These are phyloP conservation scores for Radiomyces spectabilis DNA, from an alignment of 192 early-diverging fungal species.

Conservation along the genomic window DNA sequence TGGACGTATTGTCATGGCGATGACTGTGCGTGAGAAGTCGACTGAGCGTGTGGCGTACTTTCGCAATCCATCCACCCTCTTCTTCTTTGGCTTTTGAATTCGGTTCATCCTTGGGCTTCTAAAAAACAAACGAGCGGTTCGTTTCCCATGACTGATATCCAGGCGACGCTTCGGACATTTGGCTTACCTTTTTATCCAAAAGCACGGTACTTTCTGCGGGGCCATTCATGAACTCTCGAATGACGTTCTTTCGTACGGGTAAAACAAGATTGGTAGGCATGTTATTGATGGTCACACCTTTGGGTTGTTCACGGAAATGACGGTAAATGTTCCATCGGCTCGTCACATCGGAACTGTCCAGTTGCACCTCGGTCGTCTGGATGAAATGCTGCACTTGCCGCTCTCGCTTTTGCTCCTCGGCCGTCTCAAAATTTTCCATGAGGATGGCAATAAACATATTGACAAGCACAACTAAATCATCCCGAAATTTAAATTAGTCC, in stretches of 20 bases:
- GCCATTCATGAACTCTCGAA: constrained; percentile 34
- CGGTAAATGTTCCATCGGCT: constrained; percentile 43
- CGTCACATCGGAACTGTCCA: constrained; percentile 28
- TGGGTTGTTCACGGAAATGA: constrained; percentile 44
- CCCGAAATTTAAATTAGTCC: too few species aligned
- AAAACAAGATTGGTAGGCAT: constrained; percentile 35
- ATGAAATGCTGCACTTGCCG: constrained; percentile 41
- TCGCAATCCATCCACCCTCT: too few species aligned
- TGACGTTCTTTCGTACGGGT: constrained; percentile 38
- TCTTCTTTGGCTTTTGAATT: too few species aligned
- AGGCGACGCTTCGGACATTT: too few species aligned
- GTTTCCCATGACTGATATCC: too few species aligned
- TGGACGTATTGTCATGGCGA: too few species aligned
- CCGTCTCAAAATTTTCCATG: constrained; percentile 58
- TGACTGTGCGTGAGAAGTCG: too few species aligned
- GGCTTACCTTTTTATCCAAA: background rate
- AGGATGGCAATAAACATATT: constrained; percentile 63
- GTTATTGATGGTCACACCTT: constrained; percentile 29
- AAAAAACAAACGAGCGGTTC: too few species aligned
- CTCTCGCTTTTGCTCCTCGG: constrained; percentile 44
- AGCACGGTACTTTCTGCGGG: background rate
- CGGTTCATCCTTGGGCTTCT: too few species aligned
- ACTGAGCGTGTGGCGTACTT: too few species aligned
- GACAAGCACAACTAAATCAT: constrained; percentile 48
- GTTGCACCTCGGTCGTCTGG: constrained; percentile 18